Evolutionary conservation across 306 rosid genomes (phyloP).

Genomic region (Alnus glutinosa): DNA sequence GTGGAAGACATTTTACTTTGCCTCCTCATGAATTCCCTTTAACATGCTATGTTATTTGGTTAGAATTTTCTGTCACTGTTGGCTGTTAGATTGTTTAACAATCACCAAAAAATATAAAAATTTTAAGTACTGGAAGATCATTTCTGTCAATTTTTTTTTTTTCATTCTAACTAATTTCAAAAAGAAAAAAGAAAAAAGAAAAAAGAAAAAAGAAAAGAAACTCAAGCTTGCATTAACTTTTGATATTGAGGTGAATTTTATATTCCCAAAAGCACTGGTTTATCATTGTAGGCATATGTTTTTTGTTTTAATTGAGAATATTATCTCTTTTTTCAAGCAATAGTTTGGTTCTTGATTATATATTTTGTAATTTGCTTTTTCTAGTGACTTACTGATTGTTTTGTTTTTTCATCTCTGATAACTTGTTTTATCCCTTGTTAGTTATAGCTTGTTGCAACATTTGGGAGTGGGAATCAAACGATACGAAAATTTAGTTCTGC

Average conservation of each 20-base stretch:
- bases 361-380: not conserved
- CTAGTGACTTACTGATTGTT: not conserved
- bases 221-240: not conserved
- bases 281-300: not conserved
- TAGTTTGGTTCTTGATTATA: not conserved
- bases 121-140: not conserved
- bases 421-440: not conserved
- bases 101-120: not conserved
- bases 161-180: not conserved
- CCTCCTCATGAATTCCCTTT: not conserved
- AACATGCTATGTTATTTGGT: not conserved
- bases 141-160: not conserved
- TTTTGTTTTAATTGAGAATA: not conserved
- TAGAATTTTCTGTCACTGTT: not conserved
- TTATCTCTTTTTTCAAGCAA: not conserved
- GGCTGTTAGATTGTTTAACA: not conserved
- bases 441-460: conserved; percentile 5
- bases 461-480: not conserved
- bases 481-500: not conserved
- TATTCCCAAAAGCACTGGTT: not conserved
- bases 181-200: not conserved
- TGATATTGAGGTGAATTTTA: not conserved
- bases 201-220: not conserved
- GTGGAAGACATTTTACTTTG: not conserved
- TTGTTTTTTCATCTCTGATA: not conserved